Evolutionary conservation across 1,139 yeast genomes (phyloP), one percentile per base, ranked within the genome.

Genomic region (Yamadazyma epiphylla): DNA sequence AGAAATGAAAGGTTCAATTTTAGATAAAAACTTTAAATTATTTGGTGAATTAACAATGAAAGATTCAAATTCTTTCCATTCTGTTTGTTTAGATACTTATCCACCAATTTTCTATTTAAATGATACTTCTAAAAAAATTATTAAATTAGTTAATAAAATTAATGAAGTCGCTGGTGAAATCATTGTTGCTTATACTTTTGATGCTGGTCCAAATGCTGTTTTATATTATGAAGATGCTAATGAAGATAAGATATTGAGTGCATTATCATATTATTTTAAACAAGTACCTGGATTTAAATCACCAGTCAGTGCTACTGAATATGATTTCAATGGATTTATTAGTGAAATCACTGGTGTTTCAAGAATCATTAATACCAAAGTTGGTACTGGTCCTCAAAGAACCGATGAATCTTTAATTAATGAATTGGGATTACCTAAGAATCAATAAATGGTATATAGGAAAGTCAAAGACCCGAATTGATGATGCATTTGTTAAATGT

Each of bases 181-280:
- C 12, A 70, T 88, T 32, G 96, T 95, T 15, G 97, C 97, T 22
- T 91, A 91, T 60, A 94, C 99, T 3, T 91, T 84, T 52, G 99
- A 91, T 58, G 99, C 99, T 23, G 99, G 99, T 51, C 98, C 99
- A 55, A 91, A 91, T 61, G 95, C 96, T 10, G 99, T 91, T 29
- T 75, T 91, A 39, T 91, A 91, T 65, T 91, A 89, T 55, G 78
- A 82, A 52, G 72, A 73, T 44, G 67, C 78, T 45, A 74, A 89
- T 58, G 96, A 88, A 58, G 51, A 61, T 17, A 68, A 67, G 42
- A 80, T 91, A 8, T 69, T 82, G 48, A 75, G 84, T 7, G 62
- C 77, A 44, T 56, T 83, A 32, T 22, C 27, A 9, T 47, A 46
- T 15, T 43, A 38, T 15, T 42, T 43, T 21, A 33, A 30, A 11